Base-by-base conservation (phyloP, 2,329 filamentous ascomycete genomes). In the Fusarium coffeatum region DNA sequence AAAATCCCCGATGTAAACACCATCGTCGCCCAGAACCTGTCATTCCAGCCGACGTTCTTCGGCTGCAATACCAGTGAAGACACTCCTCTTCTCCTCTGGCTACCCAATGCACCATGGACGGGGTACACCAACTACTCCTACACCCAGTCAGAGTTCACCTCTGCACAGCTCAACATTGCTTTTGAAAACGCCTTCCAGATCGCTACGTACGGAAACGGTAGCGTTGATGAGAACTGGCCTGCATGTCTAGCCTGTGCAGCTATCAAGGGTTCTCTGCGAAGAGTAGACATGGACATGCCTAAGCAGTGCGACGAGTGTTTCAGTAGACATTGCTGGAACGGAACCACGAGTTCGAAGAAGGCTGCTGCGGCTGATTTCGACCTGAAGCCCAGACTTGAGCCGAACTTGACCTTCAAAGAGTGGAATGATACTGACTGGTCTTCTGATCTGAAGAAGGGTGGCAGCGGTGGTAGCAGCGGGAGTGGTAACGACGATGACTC, bases 171-270 rank as follows among this genome's bases (percentile, higher is more conserved):
- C 5, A 64, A 76, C 20, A 53, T 70, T 22, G 69, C 69, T 6
- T 46, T 74, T 16, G 74, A 75, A 0, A 97, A 97, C 79, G 94
- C 92, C 6, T 94, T 92, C 81, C 87, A 95, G 74, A 86, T 90
- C 8, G 93, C 88, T 1, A 97, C 93, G 0, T 90, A 90, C 82
- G 93, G 87, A 27, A 97, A 97, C 77, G 88, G 86, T 25, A 93
- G 92, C 0, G 73, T 90, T 2, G 90, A 95, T 76, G 71, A 79
- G 2, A 79, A 89, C 41, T 97, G 93, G 93, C 85, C 90, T 0
- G 85, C 88, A 0, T 97, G 94, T 72, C 89, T 95, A 2, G 93
- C 90, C 3, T 97, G 94, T 77, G 93, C 93, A 1, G 88, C 94
- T 8, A 83, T 97, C 12, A 88, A 85, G 55, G 86, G 93, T 34